Base-by-base conservation (phyloP, 2,329 filamentous ascomycete species). In the Leptographium galeiforme region DNA sequence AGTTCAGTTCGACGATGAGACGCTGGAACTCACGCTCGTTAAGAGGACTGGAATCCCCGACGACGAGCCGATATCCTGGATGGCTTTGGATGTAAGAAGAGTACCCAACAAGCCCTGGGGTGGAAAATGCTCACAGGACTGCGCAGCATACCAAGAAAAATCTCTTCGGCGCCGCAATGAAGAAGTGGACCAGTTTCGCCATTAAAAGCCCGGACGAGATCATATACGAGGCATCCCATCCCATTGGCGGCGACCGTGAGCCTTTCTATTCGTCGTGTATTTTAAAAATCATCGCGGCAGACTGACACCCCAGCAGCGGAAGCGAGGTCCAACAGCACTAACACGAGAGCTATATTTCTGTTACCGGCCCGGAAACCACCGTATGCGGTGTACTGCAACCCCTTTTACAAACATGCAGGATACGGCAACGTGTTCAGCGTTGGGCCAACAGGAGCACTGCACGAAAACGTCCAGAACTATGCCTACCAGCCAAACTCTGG, bases 31-130 rank as follows among this genome's bases (percentile, higher is more conserved):
- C 56, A 78, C 84, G 60, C 69, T 93, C 63, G 71, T 94, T 63
- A 89, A 91, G 72, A 82, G 84, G 61, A 93, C 87, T 1, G 80
- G 82, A 55, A 93, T 94, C 54, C 84, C 87, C 6, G 70, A 85
- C 51, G 85, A 91, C 58, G 87, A 95, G 69, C 87, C 89, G 8
- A 93, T 95, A 60, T 94, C 88, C 56, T 95, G 89, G 89, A 91
- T 95, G 85, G 84, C 87, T 16, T 91, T 94, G 63, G 85, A 88
- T 66, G 87, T 89, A 72, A 70, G 84, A 32, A 30, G 16, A n/a
- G n/a, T 16, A 19, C 11, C 30, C 40, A 70, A 84, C 55, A 47
- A 47, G 34, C 47, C 39, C 43, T 13, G 43, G 14, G 39, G 46
- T 19, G n/a, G 36, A 13, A 18, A 13, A 38, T 44, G 60, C 55